These are phyloP conservation scores for Dipodascopsis tothii DNA, from an alignment of 805 yeast genomes.

Conservation along the genomic window DNA sequence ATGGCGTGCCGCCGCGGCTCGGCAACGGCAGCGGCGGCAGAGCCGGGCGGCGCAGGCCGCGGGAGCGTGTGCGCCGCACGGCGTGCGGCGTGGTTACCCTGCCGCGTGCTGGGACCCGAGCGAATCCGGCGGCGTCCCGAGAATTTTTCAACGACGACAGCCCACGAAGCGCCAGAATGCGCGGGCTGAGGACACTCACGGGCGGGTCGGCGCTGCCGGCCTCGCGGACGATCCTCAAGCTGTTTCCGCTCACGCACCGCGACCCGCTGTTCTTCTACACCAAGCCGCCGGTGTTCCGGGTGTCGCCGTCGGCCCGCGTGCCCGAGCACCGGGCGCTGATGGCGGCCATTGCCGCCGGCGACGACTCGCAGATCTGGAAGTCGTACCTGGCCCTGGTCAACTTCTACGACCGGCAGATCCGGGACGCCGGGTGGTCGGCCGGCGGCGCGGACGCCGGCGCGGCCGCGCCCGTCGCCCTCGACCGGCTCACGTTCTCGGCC, in stretches of 20 bases:
- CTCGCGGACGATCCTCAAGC: not conserved
- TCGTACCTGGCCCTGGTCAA: slow-evolving; percentile 9
- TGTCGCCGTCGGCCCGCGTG: slow-evolving; percentile 3
- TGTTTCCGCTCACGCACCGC: not conserved
- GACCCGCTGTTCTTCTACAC: not conserved
- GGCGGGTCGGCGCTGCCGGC: too few relatives aligned
- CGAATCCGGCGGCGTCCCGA: too few relatives aligned
- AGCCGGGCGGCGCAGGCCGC: too few relatives aligned
- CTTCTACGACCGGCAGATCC: not conserved
- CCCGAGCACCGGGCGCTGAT: slow-evolving; percentile 7
- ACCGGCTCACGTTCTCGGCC: slow-evolving; percentile 4
- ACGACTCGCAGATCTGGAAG: slow-evolving; percentile 9
- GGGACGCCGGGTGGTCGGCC: not conserved
- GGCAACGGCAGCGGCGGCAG: too few relatives aligned
- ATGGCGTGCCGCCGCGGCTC: too few relatives aligned
- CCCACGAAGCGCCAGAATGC: too few relatives aligned
- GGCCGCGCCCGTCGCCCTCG: slow-evolving; percentile 2
- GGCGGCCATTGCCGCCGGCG: slow-evolving; percentile 4
- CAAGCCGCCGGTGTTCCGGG: not conserved
- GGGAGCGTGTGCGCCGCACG: too few relatives aligned
- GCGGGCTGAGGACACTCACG: too few relatives aligned
- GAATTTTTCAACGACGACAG: too few relatives aligned
- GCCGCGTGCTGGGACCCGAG: too few relatives aligned
- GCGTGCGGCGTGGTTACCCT: too few relatives aligned
- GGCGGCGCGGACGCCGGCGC: not conserved